Base-by-base conservation (phyloP, 1,284 basidiomycete species). In the Ustilago hordei region DNA sequence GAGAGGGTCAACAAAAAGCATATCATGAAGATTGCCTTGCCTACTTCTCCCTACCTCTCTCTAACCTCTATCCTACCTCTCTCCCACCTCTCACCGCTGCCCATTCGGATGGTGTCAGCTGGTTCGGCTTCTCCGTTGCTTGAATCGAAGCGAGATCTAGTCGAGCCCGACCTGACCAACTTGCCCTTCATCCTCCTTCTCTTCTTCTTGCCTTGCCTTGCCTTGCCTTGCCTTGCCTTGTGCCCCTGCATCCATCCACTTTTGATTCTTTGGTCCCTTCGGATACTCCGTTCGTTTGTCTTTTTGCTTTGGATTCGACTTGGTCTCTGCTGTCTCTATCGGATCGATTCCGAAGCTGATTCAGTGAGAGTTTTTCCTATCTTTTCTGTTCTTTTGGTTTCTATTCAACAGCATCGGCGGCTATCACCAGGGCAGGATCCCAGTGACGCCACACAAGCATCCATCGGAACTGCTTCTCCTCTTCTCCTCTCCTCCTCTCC, bases 21-120 rank as follows among this genome's bases (percentile, higher is more conserved):
- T 17, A 15, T 36, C 38, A 55, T 55, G 54, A 55, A 55, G 41
- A 41, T 19, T 19, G 35, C n/a, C 32, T 13, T 53, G 2, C 23
- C 23, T 23, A 23, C 23, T 1, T 23, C 23, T 23, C 23, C 23
- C 23, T 23, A 23, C 23, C 23, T 23, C 23, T 23, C n/a, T n/a
- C n/a, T n/a, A n/a, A n/a, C n/a, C 19, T 28, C 23, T 28, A 2
- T 3, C 23, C 2, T 7, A 4, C 28, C 9, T 6, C 17, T 13
- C 39, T n/a, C 39, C 1, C 39, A 17, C 39, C 39, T 41, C 15
- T 41, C 13, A 19, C 43, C 23, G 35, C 19, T 55, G 54, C 13
- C 17, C 28, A 12, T 50, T 50, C 54, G 36, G 54, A 31, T 39
- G 54, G 54, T 41, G 36, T 55, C 54, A 55, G 54, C 54, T 28